Evolutionary conservation across 208 protist genomes (phyloP), one percentile per base, ranked within the genome.

Genomic region (Crithidia acanthocephali): DNA sequence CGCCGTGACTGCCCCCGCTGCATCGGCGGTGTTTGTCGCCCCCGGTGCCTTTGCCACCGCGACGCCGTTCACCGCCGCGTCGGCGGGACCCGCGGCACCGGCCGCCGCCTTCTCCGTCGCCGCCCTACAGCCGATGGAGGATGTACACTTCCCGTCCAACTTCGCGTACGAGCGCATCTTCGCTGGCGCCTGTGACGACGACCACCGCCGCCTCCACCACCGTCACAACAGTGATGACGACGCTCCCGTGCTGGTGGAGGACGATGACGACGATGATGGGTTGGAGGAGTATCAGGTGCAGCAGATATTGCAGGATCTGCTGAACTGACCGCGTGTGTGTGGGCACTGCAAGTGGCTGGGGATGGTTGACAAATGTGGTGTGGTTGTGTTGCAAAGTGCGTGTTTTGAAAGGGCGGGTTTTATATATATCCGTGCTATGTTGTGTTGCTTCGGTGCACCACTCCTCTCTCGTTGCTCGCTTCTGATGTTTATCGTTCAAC

Each of bases 211-310:
- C 30, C 20, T 3, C 58, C 45, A 50, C 8, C 32, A 58, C 47
- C 20, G 25, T 20, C 13, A 62, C 42, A 15, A 55, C 22, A 33
- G 27, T 27, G 40, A 13, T 50, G 27, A 42, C 22, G 5, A 30
- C 22, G 40, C 37, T 20, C 64, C 72, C 20, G 55, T 71, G 27
- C 1, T 67, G n/a, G 56, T 67, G 57, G 72, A 67, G 57, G 62
- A 77, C 1, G n/a, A n/a, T n/a, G 72, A 71, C n/a, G 63, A 68
- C 27, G 69, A 75, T 6, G 45, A 72, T 45, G 61, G 63, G 1
- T 42, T 68, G 71, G 52, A 61, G 52, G 53, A 62, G 27, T 68
- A 75, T 55, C 62, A 63, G 52, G 70, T 75, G 35, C 51, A 75
- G 53, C 52, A 75, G 23, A 69, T 75, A 35, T 27, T 75, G 59